Percentiles rank a stretch among this genome's conserved stretches.
phyloP scores from a whole-genome alignment of 257 asterid genomes.

The Dorcoceras hygrometricum region DNA sequence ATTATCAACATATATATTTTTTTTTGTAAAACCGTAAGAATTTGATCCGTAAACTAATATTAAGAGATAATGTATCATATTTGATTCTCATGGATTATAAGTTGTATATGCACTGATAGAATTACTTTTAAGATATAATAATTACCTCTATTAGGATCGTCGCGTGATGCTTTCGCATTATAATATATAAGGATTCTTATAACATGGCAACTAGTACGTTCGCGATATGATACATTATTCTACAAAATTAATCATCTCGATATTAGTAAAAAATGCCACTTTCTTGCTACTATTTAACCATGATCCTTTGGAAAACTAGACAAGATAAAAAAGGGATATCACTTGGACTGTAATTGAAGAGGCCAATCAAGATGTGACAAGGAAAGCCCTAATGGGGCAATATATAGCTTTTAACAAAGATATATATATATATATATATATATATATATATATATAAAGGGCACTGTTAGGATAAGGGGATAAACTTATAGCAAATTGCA shows the following conservation, averaged over 20 bases:
- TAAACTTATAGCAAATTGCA: background rate
- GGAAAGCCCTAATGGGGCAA: constrained; percentile 24
- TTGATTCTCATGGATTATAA: too few species aligned
- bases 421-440: background rate
- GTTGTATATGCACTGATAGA: too few species aligned
- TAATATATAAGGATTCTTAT: too few species aligned
- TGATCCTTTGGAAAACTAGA: background rate
- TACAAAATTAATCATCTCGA: background rate
- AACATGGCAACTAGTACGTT: too few species aligned
- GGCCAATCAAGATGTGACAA: constrained; percentile 30
- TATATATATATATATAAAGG: constrained; percentile 9
- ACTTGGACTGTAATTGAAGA: constrained; percentile 22
- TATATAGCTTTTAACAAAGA: constrained; percentile 13
- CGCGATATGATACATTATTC: too few species aligned
- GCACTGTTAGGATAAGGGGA: constrained; percentile 27
- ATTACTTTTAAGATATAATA: too few species aligned
- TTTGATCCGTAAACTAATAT: too few species aligned
- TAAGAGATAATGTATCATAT: too few species aligned
- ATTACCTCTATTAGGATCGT: too few species aligned
- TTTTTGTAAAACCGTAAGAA: too few species aligned
- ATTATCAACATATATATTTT: too few species aligned
- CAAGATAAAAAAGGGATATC: constrained; percentile 40
- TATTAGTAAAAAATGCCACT: background rate
- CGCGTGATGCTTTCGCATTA: too few species aligned
- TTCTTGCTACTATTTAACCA: background rate